phyloP scores from a whole-genome alignment of 2,329 filamentous ascomycete species.

The Ustilaginoidea virens region DNA sequence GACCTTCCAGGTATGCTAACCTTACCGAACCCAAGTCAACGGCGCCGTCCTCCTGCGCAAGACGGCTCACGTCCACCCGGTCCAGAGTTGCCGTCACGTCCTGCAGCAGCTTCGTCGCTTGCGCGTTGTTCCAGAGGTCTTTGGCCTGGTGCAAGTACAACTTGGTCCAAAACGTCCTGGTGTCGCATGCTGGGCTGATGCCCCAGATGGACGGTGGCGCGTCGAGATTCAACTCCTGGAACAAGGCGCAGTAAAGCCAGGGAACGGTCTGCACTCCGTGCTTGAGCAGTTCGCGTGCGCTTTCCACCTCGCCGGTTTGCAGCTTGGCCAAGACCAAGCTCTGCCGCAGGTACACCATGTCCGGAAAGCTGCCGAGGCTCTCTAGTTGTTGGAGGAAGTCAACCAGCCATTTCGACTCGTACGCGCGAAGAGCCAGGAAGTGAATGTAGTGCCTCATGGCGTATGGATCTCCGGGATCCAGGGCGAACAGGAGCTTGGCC shows the following conservation, averaged over 20 bases:
- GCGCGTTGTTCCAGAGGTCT: conserved; percentile 73
- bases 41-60: conserved; percentile 23
- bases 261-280: conserved; percentile 59
- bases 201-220: conserved; percentile 76
- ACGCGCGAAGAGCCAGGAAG: conserved; percentile 66
- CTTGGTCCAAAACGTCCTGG: conserved; percentile 51
- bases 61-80: conserved; percentile 23
- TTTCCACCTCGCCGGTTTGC: conserved; percentile 49
- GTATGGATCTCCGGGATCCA: conserved; percentile 71
- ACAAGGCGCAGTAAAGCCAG: conserved; percentile 72
- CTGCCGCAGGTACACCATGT: conserved; percentile 55
- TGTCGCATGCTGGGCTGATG: conserved; percentile 45
- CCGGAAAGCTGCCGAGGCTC: conserved; percentile 20
- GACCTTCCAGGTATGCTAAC: conserved; percentile 65
- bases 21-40: conserved; percentile 43
- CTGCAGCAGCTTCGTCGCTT: conserved; percentile 51
- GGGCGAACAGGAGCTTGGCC: conserved; percentile 66
- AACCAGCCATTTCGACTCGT: conserved; percentile 62
- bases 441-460: conserved; percentile 69
- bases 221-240: conserved; percentile 65
- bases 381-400: conserved; percentile 41
- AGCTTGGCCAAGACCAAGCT: conserved; percentile 63
- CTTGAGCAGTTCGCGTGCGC: conserved; percentile 48
- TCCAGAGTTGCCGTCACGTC: conserved; percentile 46
- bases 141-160: conserved; percentile 65